A percentile compares a stretch with the other conserved stretches of the same genome.
phyloP scores from a whole-genome alignment of 495 filamentous ascomycete genomes.

The Penicillium turbatum region DNA sequence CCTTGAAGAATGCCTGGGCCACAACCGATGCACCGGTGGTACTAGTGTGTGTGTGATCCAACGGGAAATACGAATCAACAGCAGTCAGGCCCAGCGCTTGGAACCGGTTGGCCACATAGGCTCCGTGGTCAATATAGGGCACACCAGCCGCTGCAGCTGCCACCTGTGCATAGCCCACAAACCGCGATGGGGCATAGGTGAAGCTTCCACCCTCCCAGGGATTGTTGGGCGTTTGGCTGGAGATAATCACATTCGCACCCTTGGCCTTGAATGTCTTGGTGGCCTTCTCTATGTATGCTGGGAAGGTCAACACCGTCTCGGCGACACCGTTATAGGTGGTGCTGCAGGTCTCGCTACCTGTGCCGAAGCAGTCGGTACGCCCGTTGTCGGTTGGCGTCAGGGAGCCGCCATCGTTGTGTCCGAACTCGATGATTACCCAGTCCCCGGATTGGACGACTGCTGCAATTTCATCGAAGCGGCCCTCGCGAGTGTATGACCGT shows the following conservation, averaged over 20 bases:
- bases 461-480: constrained; percentile 54
- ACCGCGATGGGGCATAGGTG: constrained; percentile 40
- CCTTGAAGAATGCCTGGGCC: constrained; percentile 60
- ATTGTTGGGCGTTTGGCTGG: constrained; percentile 60
- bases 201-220: constrained; percentile 55
- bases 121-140: constrained; percentile 59
- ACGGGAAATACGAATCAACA: constrained; percentile 50
- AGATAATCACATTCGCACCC: constrained; percentile 60
- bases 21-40: constrained; percentile 54
- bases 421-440: constrained; percentile 60
- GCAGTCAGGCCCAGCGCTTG: constrained; percentile 42
- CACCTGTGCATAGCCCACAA: constrained; percentile 53
- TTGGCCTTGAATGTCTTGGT: constrained; percentile 49
- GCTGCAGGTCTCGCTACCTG: constrained; percentile 51
- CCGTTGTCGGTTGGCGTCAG: constrained; percentile 54
- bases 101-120: constrained; percentile 51
- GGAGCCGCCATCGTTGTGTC: constrained; percentile 63
- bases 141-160: constrained; percentile 45
- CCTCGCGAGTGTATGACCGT: constrained; percentile 57
- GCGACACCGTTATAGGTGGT: constrained; percentile 46
- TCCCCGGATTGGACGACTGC: constrained; percentile 45
- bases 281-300: constrained; percentile 54
- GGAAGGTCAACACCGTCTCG: constrained; percentile 56
- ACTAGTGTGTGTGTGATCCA: constrained; percentile 64
- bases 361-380: constrained; percentile 54